These are phyloP conservation scores for Tylopilus sp. DNA, from an alignment of 768 basidiomycete species.

Conservation along the genomic window DNA sequence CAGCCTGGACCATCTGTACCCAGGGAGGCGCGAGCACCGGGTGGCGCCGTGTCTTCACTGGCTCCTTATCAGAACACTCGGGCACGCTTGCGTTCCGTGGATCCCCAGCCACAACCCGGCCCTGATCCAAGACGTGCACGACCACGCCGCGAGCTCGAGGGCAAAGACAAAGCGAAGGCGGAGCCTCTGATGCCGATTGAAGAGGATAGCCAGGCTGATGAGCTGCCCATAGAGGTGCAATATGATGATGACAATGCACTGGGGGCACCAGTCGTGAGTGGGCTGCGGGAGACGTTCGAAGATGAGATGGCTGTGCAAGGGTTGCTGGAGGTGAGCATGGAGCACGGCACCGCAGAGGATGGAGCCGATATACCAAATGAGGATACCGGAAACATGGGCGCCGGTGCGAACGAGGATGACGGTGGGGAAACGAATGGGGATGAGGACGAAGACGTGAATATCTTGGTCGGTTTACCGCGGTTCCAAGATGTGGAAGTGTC, in stretches of 20 bases:
- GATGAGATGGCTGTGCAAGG: conserved; percentile 25
- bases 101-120: conserved; percentile 4
- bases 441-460: background rate
- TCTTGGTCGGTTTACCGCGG: background rate
- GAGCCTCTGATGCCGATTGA: conserved; percentile 2
- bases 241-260: background rate
- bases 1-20: conserved; percentile 12
- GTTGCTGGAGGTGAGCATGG: conserved; percentile 12
- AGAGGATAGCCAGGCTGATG: conserved; percentile 6
- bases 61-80: conserved; percentile 20
- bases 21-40: background rate
- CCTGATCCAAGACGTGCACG: too few relatives aligned
- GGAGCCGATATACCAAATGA: too few relatives aligned
- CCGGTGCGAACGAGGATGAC: background rate
- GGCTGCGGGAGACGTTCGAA: conserved; percentile 8
- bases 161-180: conserved; percentile 5
- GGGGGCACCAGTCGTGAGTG: background rate
- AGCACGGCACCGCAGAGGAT: too few relatives aligned
- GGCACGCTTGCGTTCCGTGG: conserved; percentile 22
- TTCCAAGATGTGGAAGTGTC: conserved; percentile 9
- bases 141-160: background rate
- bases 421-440: background rate
- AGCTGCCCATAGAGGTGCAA: background rate
- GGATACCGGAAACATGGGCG: too few relatives aligned
- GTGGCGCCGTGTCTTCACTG: background rate